Conservation (phyloP, 2,329 filamentous ascomycete species). For the Sphaerulina populicola region DNA sequence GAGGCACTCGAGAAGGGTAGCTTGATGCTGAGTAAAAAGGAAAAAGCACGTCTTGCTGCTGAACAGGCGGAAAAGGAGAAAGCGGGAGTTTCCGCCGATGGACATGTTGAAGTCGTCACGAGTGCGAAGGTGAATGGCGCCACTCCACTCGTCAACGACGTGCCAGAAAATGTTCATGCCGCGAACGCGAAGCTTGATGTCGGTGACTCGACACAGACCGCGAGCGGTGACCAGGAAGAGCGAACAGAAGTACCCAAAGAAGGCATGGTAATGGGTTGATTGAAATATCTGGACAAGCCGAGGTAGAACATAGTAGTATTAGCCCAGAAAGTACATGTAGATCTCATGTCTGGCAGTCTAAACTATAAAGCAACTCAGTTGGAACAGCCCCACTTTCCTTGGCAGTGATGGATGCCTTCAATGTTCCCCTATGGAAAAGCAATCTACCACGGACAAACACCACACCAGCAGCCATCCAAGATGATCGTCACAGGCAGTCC, state of each 20-base stretch:
- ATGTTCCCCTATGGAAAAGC: no score
- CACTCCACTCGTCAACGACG: neutral
- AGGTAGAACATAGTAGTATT: no score
- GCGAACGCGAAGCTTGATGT: slow-evolving; percentile 6
- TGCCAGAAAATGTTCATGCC: neutral
- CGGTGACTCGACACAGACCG: neutral
- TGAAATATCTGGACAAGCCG: no score
- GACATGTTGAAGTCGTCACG: slow-evolving; percentile 23
- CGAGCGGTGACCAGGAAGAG: slow-evolving; percentile 1
- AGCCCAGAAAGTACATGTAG: no score
- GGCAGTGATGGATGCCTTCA: no score
- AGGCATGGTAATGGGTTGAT: slow-evolving; percentile 37
- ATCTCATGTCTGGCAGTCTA: no score
- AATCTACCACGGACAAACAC: no score
- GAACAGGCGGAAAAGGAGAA: slow-evolving; percentile 26
- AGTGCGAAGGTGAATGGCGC: neutral
- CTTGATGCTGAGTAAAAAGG: slow-evolving; percentile 30
- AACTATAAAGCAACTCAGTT: no score
- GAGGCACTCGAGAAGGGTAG: slow-evolving; percentile 53
- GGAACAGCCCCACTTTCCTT: no score
- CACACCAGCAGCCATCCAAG: neutral
- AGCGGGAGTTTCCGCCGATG: slow-evolving; percentile 25
- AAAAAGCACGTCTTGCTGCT: slow-evolving; percentile 25
- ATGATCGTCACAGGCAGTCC: slow-evolving; percentile 3
- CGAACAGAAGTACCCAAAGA: slow-evolving; percentile 38